Conservation (phyloP, 108 stramenopile species). For the Nannochloropsis gaditana region DNA sequence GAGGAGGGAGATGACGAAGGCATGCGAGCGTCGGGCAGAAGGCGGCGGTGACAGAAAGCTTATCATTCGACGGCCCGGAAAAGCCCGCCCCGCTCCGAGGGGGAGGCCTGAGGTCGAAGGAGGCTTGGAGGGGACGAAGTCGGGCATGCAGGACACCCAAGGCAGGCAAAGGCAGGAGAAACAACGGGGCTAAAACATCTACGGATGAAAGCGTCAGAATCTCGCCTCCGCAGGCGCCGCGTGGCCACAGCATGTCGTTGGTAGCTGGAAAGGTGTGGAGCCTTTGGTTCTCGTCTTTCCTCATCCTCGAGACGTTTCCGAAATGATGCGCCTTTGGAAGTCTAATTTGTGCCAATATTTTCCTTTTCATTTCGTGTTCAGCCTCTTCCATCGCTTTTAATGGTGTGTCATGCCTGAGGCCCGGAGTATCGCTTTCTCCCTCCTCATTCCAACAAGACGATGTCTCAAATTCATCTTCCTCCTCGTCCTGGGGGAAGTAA, state of each 20-base stretch:
- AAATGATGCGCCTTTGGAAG: background rate
- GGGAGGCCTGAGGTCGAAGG: background rate
- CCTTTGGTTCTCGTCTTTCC: background rate
- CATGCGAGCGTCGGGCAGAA: background rate
- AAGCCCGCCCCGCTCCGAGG: background rate
- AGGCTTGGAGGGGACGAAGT: background rate
- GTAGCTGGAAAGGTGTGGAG: background rate
- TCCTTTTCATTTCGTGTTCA: background rate
- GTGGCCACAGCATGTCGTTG: background rate
- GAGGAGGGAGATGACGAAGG: background rate
- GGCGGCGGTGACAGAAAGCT: background rate
- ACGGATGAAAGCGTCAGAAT: background rate
- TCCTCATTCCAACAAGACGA: background rate
- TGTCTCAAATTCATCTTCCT: background rate
- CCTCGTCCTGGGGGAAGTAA: background rate
- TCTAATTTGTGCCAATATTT: background rate
- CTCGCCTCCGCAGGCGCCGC: background rate
- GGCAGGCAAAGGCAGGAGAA: background rate
- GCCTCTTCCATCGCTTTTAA: too few relatives aligned
- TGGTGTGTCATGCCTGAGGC: too few relatives aligned
- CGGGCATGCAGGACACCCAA: background rate
- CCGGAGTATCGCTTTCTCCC: slow-evolving; percentile 2
- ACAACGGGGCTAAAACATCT: background rate
- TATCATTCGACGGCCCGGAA: background rate
- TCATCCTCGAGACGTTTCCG: background rate